These are phyloP conservation scores for Yamadazyma mexicana DNA, from an alignment of 1,139 yeast species.

Conservation along the genomic window DNA sequence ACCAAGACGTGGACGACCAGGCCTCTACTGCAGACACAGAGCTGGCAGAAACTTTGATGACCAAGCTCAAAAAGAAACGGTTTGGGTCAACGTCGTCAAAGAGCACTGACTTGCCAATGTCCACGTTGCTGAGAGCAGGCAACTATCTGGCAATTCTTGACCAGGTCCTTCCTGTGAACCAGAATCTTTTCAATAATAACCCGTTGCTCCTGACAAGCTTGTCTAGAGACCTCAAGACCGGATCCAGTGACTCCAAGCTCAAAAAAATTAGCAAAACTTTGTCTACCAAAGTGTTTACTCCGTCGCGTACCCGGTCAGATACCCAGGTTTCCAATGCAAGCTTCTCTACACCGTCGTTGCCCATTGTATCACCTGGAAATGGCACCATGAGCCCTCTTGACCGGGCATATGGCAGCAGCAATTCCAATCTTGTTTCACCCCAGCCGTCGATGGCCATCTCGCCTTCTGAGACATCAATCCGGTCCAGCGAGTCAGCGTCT, in stretches of 20 bases:
- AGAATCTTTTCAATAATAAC: constrained; percentile 4
- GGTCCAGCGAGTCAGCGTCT: constrained; percentile 13
- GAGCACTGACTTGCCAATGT: constrained; percentile 6
- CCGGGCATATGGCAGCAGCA: too few relatives aligned
- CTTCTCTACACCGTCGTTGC: background rate
- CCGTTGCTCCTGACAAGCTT: background rate
- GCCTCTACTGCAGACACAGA: background rate
- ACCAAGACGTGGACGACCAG: background rate
- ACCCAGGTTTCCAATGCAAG: background rate
- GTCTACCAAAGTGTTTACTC: constrained; percentile 11
- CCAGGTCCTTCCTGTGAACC: constrained; percentile 12
- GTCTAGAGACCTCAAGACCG: too few relatives aligned
- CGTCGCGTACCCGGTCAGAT: background rate
- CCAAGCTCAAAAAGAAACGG: background rate
- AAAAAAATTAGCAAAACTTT: constrained; percentile 14
- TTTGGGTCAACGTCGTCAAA: background rate
- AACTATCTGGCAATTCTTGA: constrained; percentile 14
- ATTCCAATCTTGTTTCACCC: constrained; percentile 4
- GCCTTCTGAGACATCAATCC: constrained; percentile 8
- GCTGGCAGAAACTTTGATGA: background rate
- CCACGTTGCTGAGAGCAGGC: constrained; percentile 16
- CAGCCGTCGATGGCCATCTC: constrained; percentile 8
- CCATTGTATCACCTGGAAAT: too few relatives aligned
- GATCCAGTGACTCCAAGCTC: constrained; percentile 13
- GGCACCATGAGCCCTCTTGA: background rate